A percentile compares a stretch with the other conserved stretches of the same genome.
Conservation (phyloP, 2,329 filamentous ascomycete species). For the Achaetomium macrosporum region DNA sequence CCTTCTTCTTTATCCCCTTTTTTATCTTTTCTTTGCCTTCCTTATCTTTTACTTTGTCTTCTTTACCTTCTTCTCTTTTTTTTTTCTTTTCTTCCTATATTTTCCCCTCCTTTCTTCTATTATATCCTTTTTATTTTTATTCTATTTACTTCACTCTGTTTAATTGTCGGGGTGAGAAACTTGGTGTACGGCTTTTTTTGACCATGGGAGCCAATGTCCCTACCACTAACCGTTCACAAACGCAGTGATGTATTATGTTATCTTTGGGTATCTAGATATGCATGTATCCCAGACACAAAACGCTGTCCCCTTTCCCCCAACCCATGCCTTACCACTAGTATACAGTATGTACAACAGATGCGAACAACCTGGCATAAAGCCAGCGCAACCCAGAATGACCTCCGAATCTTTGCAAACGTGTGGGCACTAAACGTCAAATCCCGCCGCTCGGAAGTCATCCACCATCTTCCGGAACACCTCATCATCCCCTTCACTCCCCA, state of each 20-base stretch:
- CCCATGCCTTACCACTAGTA: not conserved
- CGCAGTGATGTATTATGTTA: not conserved
- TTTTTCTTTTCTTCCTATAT: no score
- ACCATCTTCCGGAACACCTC: conserved; percentile 16
- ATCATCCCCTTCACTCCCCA: conserved; percentile 5
- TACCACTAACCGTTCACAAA: no score
- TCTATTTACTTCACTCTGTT: no score
- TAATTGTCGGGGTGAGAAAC: no score
- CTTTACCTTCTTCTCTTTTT: no score
- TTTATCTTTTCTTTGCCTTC: no score
- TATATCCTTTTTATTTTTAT: no score
- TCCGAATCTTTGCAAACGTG: not conserved
- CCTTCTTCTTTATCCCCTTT: no score
- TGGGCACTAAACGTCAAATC: conserved; percentile 10
- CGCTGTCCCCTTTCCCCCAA: not conserved
- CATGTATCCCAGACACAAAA: not conserved
- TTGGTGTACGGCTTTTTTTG: no score
- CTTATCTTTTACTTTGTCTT: no score
- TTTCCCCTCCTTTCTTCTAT: no score
- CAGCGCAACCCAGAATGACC: not conserved
- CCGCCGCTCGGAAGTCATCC: conserved; percentile 15
- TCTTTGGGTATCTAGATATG: conserved; percentile 11
- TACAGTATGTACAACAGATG: conserved; percentile 1
- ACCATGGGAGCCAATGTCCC: no score
- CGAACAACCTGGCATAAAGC: not conserved